Evolutionary conservation across 495 filamentous ascomycete genomes (phyloP).

Genomic region (Tuber aestivum): DNA sequence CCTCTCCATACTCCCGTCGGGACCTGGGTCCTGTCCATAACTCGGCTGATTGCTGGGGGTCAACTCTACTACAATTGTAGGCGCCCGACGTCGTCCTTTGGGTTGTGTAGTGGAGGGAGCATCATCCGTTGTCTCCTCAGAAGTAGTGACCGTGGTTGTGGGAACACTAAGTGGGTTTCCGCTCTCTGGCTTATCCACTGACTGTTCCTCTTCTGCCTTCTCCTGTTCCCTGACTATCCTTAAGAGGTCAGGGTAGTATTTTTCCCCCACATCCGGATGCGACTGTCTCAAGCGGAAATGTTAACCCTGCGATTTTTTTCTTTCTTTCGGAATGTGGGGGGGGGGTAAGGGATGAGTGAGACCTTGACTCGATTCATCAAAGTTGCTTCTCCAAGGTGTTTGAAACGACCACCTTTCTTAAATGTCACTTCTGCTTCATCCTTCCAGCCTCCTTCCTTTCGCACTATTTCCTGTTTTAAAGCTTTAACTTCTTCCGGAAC

Average conservation of each 20-base stretch:
- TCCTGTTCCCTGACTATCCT: conserved; percentile 33
- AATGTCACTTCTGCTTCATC: conserved; percentile 81
- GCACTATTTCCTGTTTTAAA: conserved; percentile 53
- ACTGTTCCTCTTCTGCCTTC: conserved; percentile 1
- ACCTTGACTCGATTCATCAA: conserved; percentile 77
- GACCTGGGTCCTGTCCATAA: conserved; percentile 63
- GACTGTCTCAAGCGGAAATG: conserved; percentile 38
- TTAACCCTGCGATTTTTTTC: conserved; percentile 1
- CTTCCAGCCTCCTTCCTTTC: conserved; percentile 46
- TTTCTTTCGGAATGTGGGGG: neutral
- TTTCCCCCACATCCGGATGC: conserved; percentile 82
- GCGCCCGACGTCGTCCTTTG: conserved; percentile 29
- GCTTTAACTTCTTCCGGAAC: conserved; percentile 62
- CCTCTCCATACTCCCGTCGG: conserved; percentile 37
- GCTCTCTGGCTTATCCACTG: conserved; percentile 19
- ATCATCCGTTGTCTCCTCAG: conserved; percentile 12
- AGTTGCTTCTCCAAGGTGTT: conserved; percentile 73
- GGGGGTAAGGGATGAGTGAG: neutral
- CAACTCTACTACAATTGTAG: conserved; percentile 59
- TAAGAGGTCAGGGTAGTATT: conserved; percentile 74
- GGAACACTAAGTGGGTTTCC: neutral
- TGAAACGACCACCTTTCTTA: conserved; percentile 54
- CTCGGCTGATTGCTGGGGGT: conserved; percentile 56
- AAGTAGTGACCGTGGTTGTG: conserved; percentile 9
- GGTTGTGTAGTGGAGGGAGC: conserved; percentile 4